phyloP scores from a whole-genome alignment of 176 grass and related monocot genomes.

The Urochloa ruziziensis region DNA sequence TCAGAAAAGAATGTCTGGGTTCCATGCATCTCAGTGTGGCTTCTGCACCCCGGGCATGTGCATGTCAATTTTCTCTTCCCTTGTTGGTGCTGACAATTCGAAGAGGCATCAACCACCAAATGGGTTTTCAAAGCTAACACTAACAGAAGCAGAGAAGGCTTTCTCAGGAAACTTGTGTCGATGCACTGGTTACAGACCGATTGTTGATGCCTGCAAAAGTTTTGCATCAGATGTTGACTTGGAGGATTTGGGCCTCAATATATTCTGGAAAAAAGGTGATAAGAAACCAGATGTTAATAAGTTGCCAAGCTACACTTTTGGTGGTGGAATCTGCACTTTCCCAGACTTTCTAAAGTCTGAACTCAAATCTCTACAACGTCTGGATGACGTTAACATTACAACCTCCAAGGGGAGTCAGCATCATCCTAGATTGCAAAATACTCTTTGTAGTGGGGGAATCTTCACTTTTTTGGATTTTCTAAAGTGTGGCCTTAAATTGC shows the following conservation, averaged over 20 bases:
- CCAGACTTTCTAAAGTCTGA: slow-evolving; percentile 58
- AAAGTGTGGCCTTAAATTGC: slow-evolving; percentile 54
- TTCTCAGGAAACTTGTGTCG: slow-evolving; percentile 68
- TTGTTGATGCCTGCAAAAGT: slow-evolving; percentile 74
- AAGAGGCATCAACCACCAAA: slow-evolving; percentile 36
- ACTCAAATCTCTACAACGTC: slow-evolving; percentile 35
- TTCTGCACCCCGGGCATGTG: slow-evolving; percentile 86
- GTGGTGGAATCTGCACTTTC: slow-evolving; percentile 53
- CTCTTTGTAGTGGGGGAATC: slow-evolving; percentile 26
- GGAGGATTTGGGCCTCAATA: slow-evolving; percentile 70
- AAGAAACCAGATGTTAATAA: slow-evolving; percentile 35
- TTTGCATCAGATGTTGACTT: slow-evolving; percentile 71
- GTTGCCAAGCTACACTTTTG: slow-evolving; percentile 43
- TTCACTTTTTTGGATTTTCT: slow-evolving; percentile 55
- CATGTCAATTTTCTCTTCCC: slow-evolving; percentile 80
- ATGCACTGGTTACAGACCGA: slow-evolving; percentile 68
- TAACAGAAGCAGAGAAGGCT: slow-evolving; percentile 52
- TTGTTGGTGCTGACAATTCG: slow-evolving; percentile 56
- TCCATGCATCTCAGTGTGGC: slow-evolving; percentile 76
- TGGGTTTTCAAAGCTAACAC: slow-evolving; percentile 61
- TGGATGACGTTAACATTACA: neutral
- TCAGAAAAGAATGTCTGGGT: slow-evolving; percentile 61
- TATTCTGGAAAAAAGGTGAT: slow-evolving; percentile 63
- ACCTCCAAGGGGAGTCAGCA: slow-evolving; percentile 17
- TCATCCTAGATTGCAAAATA: slow-evolving; percentile 43